Evolutionary conservation across 768 basidiomycete genomes (phyloP), one percentile per base, ranked within the genome.

Genomic region (Boletales sp.): DNA sequence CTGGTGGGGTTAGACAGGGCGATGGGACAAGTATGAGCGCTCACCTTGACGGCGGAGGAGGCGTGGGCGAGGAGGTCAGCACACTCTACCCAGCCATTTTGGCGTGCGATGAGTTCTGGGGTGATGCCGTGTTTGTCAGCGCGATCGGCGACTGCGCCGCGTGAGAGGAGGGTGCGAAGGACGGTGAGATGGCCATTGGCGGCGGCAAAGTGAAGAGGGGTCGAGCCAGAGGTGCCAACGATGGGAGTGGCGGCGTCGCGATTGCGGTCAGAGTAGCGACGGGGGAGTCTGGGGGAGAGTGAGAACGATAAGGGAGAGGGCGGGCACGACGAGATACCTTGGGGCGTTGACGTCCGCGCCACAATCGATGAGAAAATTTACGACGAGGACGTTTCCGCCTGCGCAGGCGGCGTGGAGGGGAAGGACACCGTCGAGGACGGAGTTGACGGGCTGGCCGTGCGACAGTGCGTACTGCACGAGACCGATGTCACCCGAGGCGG

Each of bases 261-360:
- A 52, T 74, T 81, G 62, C 76, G 79, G 65, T 86, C 85, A 35
- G 85, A 86, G 63, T 87, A 90, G 50, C 85, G 83, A 51, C 85
- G 78, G 35, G 86, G 84, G 31, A 88, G 74, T 61, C 89, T 89
- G 52, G 27, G 45, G 34, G 47, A 6, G 3, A 18, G 47, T 18
- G 51, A 56, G 52, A 52, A 57, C 46, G 56, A 52, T 37, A 32
- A 46, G 48, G 37, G 47, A 17, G 43, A 2, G 30, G 35, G 43
- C 40, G 49, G 38, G 53, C 48, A 40, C 14, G 64, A 29, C 43
- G 32, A 46, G 11, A 14, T 14, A 90, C 89, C 94, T 83, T 46
- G 92, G 87, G 5, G 94, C 94, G 69, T 98, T 98, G 29, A 97
- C 95, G 65, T 99, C 97, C n/a, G 97, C 97, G 18, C 97, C 95